Percentiles rank a stretch among this genome's conserved stretches.
phyloP scores from a whole-genome alignment of 2,329 filamentous ascomycete species.

The Macrophomina phaseolina region DNA sequence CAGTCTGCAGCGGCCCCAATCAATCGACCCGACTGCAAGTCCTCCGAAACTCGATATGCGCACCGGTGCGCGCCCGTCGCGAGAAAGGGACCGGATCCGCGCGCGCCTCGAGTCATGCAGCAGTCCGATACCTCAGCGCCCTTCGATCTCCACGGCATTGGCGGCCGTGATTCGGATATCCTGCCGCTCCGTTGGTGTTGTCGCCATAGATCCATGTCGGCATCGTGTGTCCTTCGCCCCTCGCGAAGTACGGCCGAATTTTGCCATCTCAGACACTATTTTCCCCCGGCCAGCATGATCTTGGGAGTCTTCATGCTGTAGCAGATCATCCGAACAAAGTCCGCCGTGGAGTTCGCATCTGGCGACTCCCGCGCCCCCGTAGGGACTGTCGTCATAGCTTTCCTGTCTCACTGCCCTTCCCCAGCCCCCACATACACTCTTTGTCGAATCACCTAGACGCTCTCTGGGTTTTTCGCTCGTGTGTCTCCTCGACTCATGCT shows the following conservation, averaged over 20 bases:
- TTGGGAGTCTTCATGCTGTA: not conserved
- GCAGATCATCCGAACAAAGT: constrained; percentile 22
- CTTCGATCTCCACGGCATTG: not conserved
- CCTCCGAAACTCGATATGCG: constrained; percentile 1
- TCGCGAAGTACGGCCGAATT: constrained; percentile 6
- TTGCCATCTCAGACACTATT: not conserved
- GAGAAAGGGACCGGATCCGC: not conserved
- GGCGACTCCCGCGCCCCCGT: not conserved
- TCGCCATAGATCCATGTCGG: not conserved
- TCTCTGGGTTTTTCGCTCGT: not conserved
- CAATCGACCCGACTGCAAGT: not conserved
- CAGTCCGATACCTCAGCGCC: not conserved
- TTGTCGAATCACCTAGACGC: not conserved
- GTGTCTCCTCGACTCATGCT: not conserved
- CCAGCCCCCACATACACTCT: not conserved
- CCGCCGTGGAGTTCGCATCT: not conserved
- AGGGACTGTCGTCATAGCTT: not conserved
- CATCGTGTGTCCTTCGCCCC: not conserved
- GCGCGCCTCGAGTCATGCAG: constrained; percentile 5
- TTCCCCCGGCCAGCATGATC: not conserved
- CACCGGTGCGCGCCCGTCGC: not conserved
- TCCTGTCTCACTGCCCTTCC: not conserved
- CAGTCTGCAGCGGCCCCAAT: not conserved
- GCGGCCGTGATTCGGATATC: constrained; percentile 7
- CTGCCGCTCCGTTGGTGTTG: constrained; percentile 1